Evolutionary conservation across 2,329 filamentous ascomycete genomes (phyloP).

Genomic region (Tolypocladium endophyticum): DNA sequence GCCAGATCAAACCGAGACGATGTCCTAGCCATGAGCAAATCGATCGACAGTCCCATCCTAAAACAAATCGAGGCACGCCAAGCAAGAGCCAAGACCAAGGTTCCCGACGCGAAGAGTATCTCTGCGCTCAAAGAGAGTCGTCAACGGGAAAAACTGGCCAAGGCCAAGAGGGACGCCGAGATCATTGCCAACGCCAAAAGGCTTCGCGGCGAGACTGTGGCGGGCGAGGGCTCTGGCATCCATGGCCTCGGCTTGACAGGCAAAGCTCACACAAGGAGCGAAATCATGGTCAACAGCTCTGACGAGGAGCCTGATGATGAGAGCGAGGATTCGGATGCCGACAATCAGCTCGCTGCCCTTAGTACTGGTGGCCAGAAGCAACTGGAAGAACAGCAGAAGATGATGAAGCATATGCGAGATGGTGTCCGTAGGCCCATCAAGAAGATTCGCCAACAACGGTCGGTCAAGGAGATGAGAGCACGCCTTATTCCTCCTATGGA

Average conservation of each 20-base stretch:
- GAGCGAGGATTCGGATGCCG: slow-evolving; percentile 45
- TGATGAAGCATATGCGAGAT: slow-evolving; percentile 38
- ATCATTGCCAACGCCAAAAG: slow-evolving; percentile 57
- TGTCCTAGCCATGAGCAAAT: slow-evolving; percentile 33
- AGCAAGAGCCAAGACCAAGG: slow-evolving; percentile 16
- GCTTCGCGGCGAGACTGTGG: slow-evolving; percentile 23
- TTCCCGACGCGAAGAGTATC: slow-evolving; percentile 25
- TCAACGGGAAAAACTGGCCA: slow-evolving; percentile 64
- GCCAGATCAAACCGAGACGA: slow-evolving; percentile 33
- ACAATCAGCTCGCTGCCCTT: slow-evolving; percentile 36
- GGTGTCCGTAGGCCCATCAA: slow-evolving; percentile 64
- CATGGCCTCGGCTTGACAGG: slow-evolving; percentile 61
- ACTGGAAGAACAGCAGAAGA: slow-evolving; percentile 35
- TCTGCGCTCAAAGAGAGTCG: slow-evolving; percentile 57
- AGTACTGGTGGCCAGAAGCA: slow-evolving; percentile 36
- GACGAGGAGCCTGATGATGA: slow-evolving; percentile 66
- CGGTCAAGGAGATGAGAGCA: slow-evolving; percentile 87
- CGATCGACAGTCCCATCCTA: slow-evolving; percentile 35
- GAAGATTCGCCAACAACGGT: slow-evolving; percentile 70
- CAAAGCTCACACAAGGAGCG: slow-evolving; percentile 72
- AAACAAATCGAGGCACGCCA: slow-evolving; percentile 33
- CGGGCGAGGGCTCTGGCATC: slow-evolving; percentile 70
- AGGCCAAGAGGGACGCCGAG: slow-evolving; percentile 60
- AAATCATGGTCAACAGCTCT: slow-evolving; percentile 82
- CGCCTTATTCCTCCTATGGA: slow-evolving; percentile 84